These are phyloP conservation scores for Claviceps maximensis DNA, from an alignment of 2,329 filamentous ascomycete species.

Conservation along the genomic window DNA sequence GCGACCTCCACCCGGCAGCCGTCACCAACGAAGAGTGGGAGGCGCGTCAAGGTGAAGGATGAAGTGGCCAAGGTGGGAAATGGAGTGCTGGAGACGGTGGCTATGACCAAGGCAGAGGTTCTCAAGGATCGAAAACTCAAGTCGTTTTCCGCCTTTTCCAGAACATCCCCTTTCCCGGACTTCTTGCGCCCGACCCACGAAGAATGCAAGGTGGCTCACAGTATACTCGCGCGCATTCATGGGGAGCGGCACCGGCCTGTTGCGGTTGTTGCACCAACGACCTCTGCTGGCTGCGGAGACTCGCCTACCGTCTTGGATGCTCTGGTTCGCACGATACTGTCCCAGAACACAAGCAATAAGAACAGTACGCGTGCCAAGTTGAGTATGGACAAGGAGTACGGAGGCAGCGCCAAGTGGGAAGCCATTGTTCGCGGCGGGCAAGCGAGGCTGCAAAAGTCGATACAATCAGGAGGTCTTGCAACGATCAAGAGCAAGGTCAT, in stretches of 20 bases:
- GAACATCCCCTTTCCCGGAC: slow-evolving; percentile 50
- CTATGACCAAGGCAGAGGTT: slow-evolving; percentile 9
- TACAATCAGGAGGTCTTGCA: slow-evolving; percentile 58
- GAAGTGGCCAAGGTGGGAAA: slow-evolving; percentile 7
- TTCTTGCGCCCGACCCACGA: slow-evolving; percentile 51
- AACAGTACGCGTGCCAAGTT: slow-evolving; percentile 48
- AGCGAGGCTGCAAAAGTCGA: slow-evolving; percentile 39
- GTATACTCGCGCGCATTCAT: slow-evolving; percentile 50
- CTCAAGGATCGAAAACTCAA: slow-evolving; percentile 31
- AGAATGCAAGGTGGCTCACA: slow-evolving; percentile 56
- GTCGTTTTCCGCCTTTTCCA: slow-evolving; percentile 25
- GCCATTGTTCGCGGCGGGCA: slow-evolving; percentile 27
- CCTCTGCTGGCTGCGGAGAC: slow-evolving; percentile 48
- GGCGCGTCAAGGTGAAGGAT: neutral
- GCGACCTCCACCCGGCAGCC: neutral
- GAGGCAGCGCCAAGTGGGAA: slow-evolving; percentile 29
- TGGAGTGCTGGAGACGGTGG: too few relatives aligned
- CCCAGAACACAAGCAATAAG: slow-evolving; percentile 36
- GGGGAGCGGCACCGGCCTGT: slow-evolving; percentile 50
- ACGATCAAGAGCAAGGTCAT: slow-evolving; percentile 62
- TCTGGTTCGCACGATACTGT: slow-evolving; percentile 37
- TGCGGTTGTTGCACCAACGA: slow-evolving; percentile 46
- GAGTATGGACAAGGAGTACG: slow-evolving; percentile 32
- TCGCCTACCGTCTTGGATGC: slow-evolving; percentile 38
- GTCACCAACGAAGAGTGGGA: neutral